A percentile compares a stretch with the other conserved stretches of the same genome.
Conservation (phyloP, 306 rosid genomes). For the Biancaea sappan region DNA sequence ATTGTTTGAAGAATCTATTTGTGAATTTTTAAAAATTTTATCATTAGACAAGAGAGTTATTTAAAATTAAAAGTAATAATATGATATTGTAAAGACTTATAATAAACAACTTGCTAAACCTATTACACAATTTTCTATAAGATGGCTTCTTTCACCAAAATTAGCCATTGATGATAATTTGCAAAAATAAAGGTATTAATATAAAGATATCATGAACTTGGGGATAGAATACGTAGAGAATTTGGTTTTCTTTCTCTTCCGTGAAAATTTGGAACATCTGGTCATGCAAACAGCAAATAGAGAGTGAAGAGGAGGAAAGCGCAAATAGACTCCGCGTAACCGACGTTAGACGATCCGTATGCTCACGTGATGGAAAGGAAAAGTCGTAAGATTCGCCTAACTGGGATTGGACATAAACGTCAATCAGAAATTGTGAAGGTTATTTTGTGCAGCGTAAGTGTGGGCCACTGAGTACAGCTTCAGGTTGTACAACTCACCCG, state of each 20-base stretch:
- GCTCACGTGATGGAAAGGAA: background rate
- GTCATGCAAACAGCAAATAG: background rate
- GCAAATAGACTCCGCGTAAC: background rate
- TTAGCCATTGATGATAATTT: background rate
- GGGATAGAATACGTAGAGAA: background rate
- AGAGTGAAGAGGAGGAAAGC: background rate
- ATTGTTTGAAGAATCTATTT: no score
- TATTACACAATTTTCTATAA: background rate
- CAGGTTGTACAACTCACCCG: background rate
- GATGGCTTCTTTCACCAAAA: background rate
- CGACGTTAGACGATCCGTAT: background rate
- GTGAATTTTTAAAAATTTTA: no score
- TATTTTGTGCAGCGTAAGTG: background rate
- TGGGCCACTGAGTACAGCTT: background rate
- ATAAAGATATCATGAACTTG: background rate
- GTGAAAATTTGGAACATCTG: background rate
- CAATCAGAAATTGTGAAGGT: rapidly evolving
- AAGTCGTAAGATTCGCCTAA: background rate
- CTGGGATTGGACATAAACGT: slow-evolving; percentile 29
- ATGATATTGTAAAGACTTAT: no score
- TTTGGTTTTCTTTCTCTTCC: background rate
- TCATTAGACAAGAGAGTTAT: no score
- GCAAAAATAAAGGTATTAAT: background rate
- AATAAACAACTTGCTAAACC: background rate
- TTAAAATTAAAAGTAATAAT: no score